phyloP scores from a whole-genome alignment of 345 rosid species.

The Camelina hispida region DNA sequence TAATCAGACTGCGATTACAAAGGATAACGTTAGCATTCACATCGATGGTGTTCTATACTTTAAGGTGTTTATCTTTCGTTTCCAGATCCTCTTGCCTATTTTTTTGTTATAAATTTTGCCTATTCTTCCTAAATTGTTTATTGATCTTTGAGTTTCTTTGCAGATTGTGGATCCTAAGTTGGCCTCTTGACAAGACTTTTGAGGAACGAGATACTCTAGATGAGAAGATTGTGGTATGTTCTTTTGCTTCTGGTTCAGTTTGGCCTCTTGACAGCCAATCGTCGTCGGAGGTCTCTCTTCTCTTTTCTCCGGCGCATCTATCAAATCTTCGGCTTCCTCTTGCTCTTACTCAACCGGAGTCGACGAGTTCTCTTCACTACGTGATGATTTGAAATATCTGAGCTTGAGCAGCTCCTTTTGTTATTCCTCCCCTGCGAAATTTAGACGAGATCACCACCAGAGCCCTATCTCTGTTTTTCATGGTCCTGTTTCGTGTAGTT shows the following conservation, averaged over 20 bases:
- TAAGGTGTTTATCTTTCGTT: conserved; percentile 54
- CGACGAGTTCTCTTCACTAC: conserved; percentile 58
- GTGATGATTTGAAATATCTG: conserved; percentile 65
- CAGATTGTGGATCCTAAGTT: conserved; percentile 86
- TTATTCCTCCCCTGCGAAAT: conserved; percentile 62
- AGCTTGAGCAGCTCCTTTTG: conserved; percentile 68
- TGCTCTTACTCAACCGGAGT: conserved; percentile 37
- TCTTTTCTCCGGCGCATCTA: conserved; percentile 67
- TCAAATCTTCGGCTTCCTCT: conserved; percentile 45
- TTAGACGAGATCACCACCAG: conserved; percentile 60
- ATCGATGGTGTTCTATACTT: conserved; percentile 93
- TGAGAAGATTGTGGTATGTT: conserved; percentile 88
- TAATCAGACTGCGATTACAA: conserved; percentile 89
- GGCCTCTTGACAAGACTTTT: conserved; percentile 97
- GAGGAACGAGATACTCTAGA: conserved; percentile 94
- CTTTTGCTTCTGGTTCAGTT: not conserved
- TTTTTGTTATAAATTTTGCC: not conserved
- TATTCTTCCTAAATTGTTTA: not conserved
- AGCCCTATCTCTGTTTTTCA: conserved; percentile 91
- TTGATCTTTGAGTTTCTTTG: conserved; percentile 18
- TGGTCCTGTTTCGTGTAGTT: conserved; percentile 68
- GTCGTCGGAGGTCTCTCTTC: conserved; percentile 77
- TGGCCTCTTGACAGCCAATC: too few relatives aligned
- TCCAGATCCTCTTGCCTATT: conserved; percentile 1
- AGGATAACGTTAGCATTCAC: conserved; percentile 92